Base-by-base conservation (phyloP, 129 eudicot genomes). In the Mikania micrantha region DNA sequence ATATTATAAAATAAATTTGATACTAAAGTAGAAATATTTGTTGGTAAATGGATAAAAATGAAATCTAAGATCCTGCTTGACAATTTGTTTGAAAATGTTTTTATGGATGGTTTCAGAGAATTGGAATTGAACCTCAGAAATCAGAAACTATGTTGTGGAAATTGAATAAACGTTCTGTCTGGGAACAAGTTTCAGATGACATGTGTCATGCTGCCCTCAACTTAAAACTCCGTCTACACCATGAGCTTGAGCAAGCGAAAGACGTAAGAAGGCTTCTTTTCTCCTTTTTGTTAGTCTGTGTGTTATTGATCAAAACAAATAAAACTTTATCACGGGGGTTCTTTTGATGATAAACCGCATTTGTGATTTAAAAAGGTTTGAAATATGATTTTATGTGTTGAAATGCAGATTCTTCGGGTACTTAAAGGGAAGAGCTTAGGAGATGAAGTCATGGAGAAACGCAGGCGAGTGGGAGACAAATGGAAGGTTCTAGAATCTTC, bases 151-250 rank as follows among this genome's bases (percentile, higher is more conserved):
- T 82, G 64, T 68, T 79, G 60, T 93, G 99, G 96, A 81, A 74
- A 59, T 69, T 88, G 25, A 79, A 85, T 59, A 84, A 84, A 60
- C 70, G 81, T 25, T 24, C 83, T 22, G 84, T 86, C 35, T 72
- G 88, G 84, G 76, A 41, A 41, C 80, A 81, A 58, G 76, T 84
- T 74, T 64, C 89, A 48, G 95, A 93, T 77, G 96, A 93, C 75
- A 79, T 89, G 90, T 93, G 80, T 84, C 99, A 93, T 84, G 95
- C 92, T 60, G 95, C 88, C 27, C 78, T 93, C 47, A 93, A 93
- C 77, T 77, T 93, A 72, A 78, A 75, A 76, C 77, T 93, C 6
- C 87, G 96, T 44, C 65, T 70, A 57, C 67, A 65, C 35, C 72
- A 74, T 41, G 99, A 93, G 80, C 69, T 71, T 52, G 95, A 89